Evolutionary conservation across 345 rosid species (phyloP).

Genomic region (Punica granatum): DNA sequence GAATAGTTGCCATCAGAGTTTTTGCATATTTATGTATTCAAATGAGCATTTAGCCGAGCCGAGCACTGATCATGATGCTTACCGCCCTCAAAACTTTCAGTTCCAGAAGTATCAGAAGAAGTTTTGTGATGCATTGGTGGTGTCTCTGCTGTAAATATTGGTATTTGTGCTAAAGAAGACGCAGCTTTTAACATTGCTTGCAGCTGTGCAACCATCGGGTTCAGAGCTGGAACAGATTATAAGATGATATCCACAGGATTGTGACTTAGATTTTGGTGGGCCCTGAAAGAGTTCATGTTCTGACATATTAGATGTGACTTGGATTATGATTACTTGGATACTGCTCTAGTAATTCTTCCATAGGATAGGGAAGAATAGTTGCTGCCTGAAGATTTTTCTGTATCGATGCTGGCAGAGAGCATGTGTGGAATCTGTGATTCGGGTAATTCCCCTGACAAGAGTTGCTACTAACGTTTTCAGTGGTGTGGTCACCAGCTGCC

Average conservation of each 20-base stretch:
- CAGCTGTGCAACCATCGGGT: too few relatives aligned
- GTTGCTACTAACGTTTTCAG: conserved; percentile 92
- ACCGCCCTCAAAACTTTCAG: too few relatives aligned
- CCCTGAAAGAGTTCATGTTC: not conserved
- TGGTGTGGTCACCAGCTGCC: conserved; percentile 85
- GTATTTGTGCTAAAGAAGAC: not conserved
- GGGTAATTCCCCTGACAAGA: conserved; percentile 99
- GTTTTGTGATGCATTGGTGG: too few relatives aligned
- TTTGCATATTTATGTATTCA: too few relatives aligned
- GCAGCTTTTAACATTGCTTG: not conserved
- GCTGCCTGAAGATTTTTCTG: conserved; percentile 41
- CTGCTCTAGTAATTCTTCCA: too few relatives aligned
- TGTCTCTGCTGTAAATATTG: not conserved
- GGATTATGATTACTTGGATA: too few relatives aligned
- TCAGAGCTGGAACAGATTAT: too few relatives aligned
- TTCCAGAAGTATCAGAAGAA: too few relatives aligned
- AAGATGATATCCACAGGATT: not conserved
- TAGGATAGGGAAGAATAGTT: conserved; percentile 24
- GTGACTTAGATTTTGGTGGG: not conserved
- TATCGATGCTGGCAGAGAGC: conserved; percentile 99
- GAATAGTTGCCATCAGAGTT: too few relatives aligned
- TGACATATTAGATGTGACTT: too few relatives aligned
- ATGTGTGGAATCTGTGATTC: conserved; percentile 92
- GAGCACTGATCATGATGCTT: too few relatives aligned
- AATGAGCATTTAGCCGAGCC: too few relatives aligned